These are phyloP conservation scores for Exophiala bonariae DNA, from an alignment of 2,329 filamentous ascomycete species.

Conservation along the genomic window DNA sequence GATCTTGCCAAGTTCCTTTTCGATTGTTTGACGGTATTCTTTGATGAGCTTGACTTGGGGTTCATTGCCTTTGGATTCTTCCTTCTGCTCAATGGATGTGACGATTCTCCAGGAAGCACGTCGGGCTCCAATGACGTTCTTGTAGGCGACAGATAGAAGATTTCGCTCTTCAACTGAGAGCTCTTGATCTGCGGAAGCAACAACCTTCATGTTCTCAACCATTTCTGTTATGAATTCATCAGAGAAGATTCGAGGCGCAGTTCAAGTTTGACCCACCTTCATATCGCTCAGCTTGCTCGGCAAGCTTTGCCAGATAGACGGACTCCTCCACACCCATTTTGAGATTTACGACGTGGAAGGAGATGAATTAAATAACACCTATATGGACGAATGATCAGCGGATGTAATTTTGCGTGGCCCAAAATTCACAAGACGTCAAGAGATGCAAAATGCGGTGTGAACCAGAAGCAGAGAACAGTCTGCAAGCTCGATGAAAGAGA, in stretches of 20 bases:
- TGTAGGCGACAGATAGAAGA: constrained; percentile 96
- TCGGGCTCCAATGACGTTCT: constrained; percentile 96
- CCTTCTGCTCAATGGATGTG: constrained; percentile 98
- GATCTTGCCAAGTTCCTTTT: constrained; percentile 94
- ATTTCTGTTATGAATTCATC: constrained; percentile 66
- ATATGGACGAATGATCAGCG: constrained; percentile 18
- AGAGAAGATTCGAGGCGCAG: constrained; percentile 17
- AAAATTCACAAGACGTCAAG: too few relatives aligned
- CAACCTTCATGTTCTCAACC: constrained; percentile 99
- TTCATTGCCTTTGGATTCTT: constrained; percentile 97
- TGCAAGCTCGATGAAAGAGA: too few relatives aligned
- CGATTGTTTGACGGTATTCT: constrained; percentile 98
- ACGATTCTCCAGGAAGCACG: constrained; percentile 98
- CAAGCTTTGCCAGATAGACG: constrained; percentile 99
- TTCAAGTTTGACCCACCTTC: constrained; percentile 70
- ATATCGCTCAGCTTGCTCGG: constrained; percentile 99
- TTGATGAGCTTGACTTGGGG: constrained; percentile 88
- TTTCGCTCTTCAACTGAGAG: constrained; percentile 94
- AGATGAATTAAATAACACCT: constrained; percentile 20
- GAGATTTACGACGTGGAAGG: constrained; percentile 34
- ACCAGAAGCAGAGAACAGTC: too few relatives aligned
- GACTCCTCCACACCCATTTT: constrained; percentile 99
- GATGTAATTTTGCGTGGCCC: not conserved
- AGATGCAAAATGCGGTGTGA: too few relatives aligned
- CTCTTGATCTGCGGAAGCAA: constrained; percentile 82